These are phyloP conservation scores for Starmerella apis DNA, from an alignment of 805 yeast genomes.

Conservation along the genomic window DNA sequence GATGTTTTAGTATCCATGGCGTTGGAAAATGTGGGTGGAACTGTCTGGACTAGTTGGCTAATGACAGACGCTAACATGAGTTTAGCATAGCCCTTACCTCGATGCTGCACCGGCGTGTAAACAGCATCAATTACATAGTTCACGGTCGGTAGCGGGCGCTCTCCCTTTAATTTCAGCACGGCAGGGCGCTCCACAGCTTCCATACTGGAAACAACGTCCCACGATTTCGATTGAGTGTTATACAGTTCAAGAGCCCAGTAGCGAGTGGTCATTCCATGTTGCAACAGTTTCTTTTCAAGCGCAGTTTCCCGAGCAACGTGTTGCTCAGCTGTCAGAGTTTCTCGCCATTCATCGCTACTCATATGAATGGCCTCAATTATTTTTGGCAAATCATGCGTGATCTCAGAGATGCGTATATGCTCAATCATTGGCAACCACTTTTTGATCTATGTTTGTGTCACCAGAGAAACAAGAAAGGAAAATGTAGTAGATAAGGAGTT, in stretches of 20 bases:
- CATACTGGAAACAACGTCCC: slow-evolving; percentile 32
- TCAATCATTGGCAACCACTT: slow-evolving; percentile 3
- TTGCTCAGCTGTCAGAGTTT: slow-evolving; percentile 23
- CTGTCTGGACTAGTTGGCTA: slow-evolving; percentile 19
- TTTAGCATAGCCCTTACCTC: slow-evolving; percentile 49
- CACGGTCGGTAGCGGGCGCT: slow-evolving; percentile 18
- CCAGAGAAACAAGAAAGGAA: neutral
- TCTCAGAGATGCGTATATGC: slow-evolving; percentile 17
- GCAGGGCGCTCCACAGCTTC: slow-evolving; percentile 39
- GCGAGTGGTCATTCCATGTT: slow-evolving; percentile 22
- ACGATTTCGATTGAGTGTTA: slow-evolving; percentile 28
- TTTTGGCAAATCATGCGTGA: slow-evolving; percentile 12
- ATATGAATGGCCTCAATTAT: neutral
- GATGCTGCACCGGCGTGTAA: slow-evolving; percentile 39
- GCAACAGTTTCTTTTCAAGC: slow-evolving; percentile 14
- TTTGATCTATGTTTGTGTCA: neutral
- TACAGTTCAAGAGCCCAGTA: slow-evolving; percentile 27
- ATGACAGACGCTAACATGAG: slow-evolving; percentile 35
- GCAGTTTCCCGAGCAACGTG: slow-evolving; percentile 27
- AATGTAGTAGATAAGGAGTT: too few species aligned
- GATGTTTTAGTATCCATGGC: neutral
- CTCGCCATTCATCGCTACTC: slow-evolving; percentile 27
- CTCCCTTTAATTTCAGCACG: slow-evolving; percentile 22
- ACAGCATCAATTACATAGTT: slow-evolving; percentile 46
- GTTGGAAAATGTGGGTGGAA: slow-evolving; percentile 18